These are phyloP conservation scores for Solidago caesia DNA, from an alignment of 129 eudicot genomes.

Conservation along the genomic window DNA sequence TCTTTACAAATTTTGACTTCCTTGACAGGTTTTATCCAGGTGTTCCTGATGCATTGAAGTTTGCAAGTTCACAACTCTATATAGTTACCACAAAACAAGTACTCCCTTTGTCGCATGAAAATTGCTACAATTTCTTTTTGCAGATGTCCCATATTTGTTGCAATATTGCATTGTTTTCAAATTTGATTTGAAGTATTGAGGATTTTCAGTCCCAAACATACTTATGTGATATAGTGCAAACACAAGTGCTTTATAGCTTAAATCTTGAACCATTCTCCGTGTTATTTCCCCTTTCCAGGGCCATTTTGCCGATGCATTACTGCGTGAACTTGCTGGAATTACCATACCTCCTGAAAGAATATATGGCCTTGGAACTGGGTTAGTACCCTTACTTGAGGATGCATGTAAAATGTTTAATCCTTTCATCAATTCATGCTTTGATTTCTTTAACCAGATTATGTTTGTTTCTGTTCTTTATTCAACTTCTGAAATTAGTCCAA, in stretches of 20 bases:
- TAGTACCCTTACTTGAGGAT: slow-evolving; percentile 21
- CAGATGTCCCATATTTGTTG: background rate
- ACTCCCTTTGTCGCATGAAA: slow-evolving; percentile 1
- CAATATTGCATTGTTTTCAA: background rate
- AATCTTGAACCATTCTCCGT: no score
- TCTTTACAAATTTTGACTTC: background rate
- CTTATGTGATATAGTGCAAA: background rate
- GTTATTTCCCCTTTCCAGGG: slow-evolving; percentile 39
- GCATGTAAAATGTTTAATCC: background rate
- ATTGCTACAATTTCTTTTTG: background rate
- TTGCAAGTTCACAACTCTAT: slow-evolving; percentile 81
- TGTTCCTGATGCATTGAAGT: slow-evolving; percentile 92
- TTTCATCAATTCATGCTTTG: background rate
- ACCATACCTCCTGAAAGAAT: slow-evolving; percentile 86
- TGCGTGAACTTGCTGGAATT: slow-evolving; percentile 90
- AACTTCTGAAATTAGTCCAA: slow-evolving; percentile 52
- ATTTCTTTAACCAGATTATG: slow-evolving; percentile 9
- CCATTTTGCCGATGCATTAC: slow-evolving; percentile 85
- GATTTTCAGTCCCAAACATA: background rate
- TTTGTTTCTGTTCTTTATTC: slow-evolving; percentile 12
- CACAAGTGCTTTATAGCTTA: background rate
- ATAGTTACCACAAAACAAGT: slow-evolving; percentile 98
- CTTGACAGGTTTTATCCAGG: slow-evolving; percentile 89
- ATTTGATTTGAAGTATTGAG: background rate
- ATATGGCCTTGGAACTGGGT: slow-evolving; percentile 91